Base-by-base conservation (phyloP, 768 basidiomycete genomes). In the Kwoniella sp. region DNA sequence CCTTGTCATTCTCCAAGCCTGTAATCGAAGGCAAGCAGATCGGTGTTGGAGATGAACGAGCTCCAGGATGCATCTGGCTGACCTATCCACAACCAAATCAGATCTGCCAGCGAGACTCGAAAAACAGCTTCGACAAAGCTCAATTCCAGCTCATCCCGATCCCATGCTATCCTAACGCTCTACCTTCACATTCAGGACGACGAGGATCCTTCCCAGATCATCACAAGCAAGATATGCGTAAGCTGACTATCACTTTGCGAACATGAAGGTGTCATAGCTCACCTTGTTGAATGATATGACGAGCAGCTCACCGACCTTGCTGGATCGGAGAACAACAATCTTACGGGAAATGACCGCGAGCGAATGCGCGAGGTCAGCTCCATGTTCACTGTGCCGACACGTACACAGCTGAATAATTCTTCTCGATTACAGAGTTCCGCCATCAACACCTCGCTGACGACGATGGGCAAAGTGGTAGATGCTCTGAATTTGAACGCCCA, bases 251-350 rank as follows among this genome's bases (percentile, higher is more conserved):
- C n/a, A 9, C 41, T 17, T 7, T 3, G 3, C 17, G 11, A 17
- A 9, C 11, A 20, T 45, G 4, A 5, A 52, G 51, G 15, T 2
- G 15, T 20, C 4, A 20, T 4, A 52, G 29, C 51, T 52, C 7
- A 52, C 20, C 25, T 20, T 26, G n/a, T 5, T 20, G 48, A 22
- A 11, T 41, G 8, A 15, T 34, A 12, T 29, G 30, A 1, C 9
- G 15, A 3, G 15, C 45, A 85, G 84, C 85, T 93, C 9, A 90
- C 93, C 12, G 92, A 94, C 81, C 85, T 94, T 28, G 92, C 92
- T 20, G 92, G 92, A 28, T 92, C 90, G 0, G 92, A 94, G 82
- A 93, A 93, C 74, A 93, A 93, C 79, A 93, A 91, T 56, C 59
- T 90, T 28, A 93, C 93, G 3, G 92, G 92, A 4, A 93, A 93